Conservation (phyloP, 495 filamentous ascomycete species). For the Aspergillus homomorphus region DNA sequence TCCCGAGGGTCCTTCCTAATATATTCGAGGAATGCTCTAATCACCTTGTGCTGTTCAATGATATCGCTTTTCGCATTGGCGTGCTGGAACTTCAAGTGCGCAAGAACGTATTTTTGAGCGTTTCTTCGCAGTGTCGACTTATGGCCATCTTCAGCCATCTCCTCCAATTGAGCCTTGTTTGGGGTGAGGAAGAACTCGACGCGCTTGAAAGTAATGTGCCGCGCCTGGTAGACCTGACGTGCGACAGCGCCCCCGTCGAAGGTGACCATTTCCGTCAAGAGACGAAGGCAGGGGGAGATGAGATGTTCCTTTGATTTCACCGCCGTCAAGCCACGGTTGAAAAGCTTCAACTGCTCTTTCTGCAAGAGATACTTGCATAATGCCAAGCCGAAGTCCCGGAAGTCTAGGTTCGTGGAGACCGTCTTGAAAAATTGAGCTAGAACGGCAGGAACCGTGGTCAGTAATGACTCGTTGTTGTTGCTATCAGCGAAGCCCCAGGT, state of each 20-base stretch:
- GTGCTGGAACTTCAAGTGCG: constrained; percentile 67
- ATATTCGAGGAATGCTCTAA: constrained; percentile 64
- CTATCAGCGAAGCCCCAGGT: constrained; percentile 73
- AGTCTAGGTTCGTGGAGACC: constrained; percentile 65
- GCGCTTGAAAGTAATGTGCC: constrained; percentile 70
- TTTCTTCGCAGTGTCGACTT: constrained; percentile 72
- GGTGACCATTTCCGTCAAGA: constrained; percentile 72
- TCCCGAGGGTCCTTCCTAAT: constrained; percentile 70
- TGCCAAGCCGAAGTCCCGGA: constrained; percentile 64
- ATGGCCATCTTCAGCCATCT: constrained; percentile 50
- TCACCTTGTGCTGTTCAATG: constrained; percentile 67
- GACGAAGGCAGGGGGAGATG: constrained; percentile 76
- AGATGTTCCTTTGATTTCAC: constrained; percentile 75
- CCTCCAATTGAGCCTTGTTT: constrained; percentile 46
- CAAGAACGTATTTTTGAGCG: constrained; percentile 71
- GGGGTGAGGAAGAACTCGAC: constrained; percentile 54
- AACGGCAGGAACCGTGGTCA: constrained; percentile 70
- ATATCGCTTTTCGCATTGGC: constrained; percentile 69
- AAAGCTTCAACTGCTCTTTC: constrained; percentile 66
- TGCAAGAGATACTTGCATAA: constrained; percentile 73
- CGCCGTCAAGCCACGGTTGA: constrained; percentile 68
- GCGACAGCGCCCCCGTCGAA: constrained; percentile 81
- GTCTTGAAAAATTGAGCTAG: constrained; percentile 73
- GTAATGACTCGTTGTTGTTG: constrained; percentile 68
- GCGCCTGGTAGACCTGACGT: constrained; percentile 62